phyloP scores from a whole-genome alignment of 257 asterid species.

The Solanum neorickii region DNA sequence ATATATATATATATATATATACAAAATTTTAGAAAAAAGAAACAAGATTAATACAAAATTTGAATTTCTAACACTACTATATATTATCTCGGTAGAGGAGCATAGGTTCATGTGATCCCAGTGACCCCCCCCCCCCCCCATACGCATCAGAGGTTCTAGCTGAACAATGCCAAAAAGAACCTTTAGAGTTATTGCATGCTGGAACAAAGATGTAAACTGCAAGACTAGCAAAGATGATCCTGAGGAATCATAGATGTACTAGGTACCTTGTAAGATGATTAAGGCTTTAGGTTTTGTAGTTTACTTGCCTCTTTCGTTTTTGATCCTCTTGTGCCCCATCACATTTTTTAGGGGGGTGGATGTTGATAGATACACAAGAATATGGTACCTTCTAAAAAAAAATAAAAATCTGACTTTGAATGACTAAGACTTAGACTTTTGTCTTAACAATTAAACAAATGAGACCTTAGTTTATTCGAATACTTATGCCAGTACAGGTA shows the following conservation, averaged over 20 bases:
- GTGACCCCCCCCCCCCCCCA: too few relatives aligned
- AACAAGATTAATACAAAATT: too few relatives aligned
- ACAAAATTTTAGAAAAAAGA: too few relatives aligned
- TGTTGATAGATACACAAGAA: not conserved
- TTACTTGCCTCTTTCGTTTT: not conserved
- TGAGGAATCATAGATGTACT: not conserved
- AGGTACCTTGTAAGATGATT: not conserved
- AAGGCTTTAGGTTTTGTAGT: not conserved
- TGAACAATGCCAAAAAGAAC: too few relatives aligned
- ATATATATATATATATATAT: too few relatives aligned
- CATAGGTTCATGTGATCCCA: too few relatives aligned
- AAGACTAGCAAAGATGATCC: not conserved
- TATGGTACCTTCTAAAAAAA: not conserved
- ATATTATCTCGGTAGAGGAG: too few relatives aligned
- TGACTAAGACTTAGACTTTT: not conserved
- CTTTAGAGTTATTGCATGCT: too few relatives aligned
- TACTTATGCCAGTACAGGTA: not conserved
- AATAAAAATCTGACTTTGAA: not conserved
- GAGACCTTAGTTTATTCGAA: not conserved
- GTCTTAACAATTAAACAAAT: not conserved
- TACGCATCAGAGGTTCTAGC: too few relatives aligned
- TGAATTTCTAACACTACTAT: too few relatives aligned
- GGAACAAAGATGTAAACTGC: too few relatives aligned
- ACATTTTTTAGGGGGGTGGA: not conserved
- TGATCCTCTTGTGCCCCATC: not conserved